A percentile compares a stretch with the other conserved stretches of the same genome.
phyloP scores from a whole-genome alignment of 768 basidiomycete genomes.

The Collybia sp. region DNA sequence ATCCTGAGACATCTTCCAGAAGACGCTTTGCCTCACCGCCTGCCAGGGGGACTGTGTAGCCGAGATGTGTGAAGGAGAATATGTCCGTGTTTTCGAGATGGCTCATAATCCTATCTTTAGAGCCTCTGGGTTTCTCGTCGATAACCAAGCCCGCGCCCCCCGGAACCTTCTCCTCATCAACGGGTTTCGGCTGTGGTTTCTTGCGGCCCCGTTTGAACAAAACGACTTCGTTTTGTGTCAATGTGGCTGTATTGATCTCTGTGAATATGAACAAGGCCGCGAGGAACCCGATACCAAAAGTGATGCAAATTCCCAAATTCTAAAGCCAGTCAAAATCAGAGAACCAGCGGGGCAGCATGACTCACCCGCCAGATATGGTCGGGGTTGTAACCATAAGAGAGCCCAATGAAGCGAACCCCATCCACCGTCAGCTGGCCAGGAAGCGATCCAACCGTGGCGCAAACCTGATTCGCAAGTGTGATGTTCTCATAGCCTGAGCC shows the following conservation, averaged over 20 bases:
- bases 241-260: conserved; percentile 40
- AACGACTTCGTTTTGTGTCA: conserved; percentile 35
- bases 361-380: conserved; percentile 17
- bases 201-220: conserved; percentile 58
- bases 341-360: neutral
- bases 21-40: conserved; percentile 42
- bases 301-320: conserved; percentile 68
- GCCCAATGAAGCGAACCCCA: conserved; percentile 46
- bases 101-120: conserved; percentile 14
- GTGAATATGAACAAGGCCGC: conserved; percentile 52
- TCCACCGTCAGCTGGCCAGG: conserved; percentile 55
- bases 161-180: conserved; percentile 30
- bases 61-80: conserved; percentile 77
- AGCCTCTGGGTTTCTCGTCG: conserved; percentile 7
- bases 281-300: conserved; percentile 61
- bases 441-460: conserved; percentile 63
- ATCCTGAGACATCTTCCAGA: conserved; percentile 73
- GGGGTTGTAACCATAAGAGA: conserved; percentile 44
- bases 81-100: conserved; percentile 45
- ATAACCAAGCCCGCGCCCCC: conserved; percentile 3
- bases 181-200: conserved; percentile 24
- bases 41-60: conserved; percentile 57
- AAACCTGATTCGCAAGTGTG: conserved; percentile 64
- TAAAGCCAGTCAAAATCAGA: conserved; percentile 13
- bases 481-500: conserved; percentile 61